Evolutionary conservation across 768 basidiomycete species (phyloP), one percentile per base, ranked within the genome.

Genomic region (Phlebiopsis flavidoalba): DNA sequence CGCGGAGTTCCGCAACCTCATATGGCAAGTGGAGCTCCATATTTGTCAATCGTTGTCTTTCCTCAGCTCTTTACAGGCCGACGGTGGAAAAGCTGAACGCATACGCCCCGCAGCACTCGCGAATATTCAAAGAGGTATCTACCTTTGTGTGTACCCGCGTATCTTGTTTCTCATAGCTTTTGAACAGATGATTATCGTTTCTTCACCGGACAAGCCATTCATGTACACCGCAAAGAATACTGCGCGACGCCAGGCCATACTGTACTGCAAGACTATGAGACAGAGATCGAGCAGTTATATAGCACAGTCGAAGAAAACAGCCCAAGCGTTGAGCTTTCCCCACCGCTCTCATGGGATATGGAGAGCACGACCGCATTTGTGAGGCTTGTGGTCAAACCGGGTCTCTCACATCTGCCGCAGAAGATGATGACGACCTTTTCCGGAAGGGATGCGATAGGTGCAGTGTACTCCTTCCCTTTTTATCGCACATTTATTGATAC

Each of bases 101-200:
- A 19, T 73, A 67, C 54, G 78, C 79, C 0, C 80, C 81, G 8
- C 67, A 72, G 35, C 79, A 81, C 62, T 79, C 78, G 0, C 66
- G 78, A 19, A 65, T 82, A 3, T 80, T 80, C 69, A 80, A 79
- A 60, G 78, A 80, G 73, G 77, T 75, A 11, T 35, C 66, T 60
- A 17, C 21, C 47, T 8, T 54, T 15, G 5, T n/a, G 15, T 19
- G 10, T 2, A 10, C 19, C 31, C 12, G 35, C 6, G 4, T 40
- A 1, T 10, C 17, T 46, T 11, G 15, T 31, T 47, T 10, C 21
- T 48, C 12, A 8, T 10, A 1, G 4, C 35, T 8, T 8, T 36
- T 37, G 12, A 40, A 43, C n/a, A 80, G 77, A 82, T 81, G 77
- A 74, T 83, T 53, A 53, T 80, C 5, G 69, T 79, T 31, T 64